Conservation (phyloP, 345 rosid genomes). For the Sisymbrium irio region DNA sequence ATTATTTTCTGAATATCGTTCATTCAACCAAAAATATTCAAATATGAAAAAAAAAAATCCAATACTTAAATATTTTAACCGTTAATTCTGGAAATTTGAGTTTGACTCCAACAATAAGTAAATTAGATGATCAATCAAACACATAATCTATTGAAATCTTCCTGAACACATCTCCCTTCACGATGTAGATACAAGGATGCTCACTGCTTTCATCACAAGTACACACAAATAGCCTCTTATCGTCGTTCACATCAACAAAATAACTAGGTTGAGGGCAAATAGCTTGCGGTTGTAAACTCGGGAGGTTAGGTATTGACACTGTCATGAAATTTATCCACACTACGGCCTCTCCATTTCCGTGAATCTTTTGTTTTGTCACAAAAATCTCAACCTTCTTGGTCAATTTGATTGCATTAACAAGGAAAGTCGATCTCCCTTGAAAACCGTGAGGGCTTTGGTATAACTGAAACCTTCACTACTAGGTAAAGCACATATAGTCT, state of each 20-base stretch:
- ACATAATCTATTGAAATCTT: too few relatives aligned
- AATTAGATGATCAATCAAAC: too few relatives aligned
- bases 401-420: neutral
- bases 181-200: conserved; percentile 41
- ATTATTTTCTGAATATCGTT: too few relatives aligned
- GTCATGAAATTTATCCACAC: neutral
- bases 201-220: conserved; percentile 48
- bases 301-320: neutral
- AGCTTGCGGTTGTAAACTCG: neutral
- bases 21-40: too few relatives aligned
- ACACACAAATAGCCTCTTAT: neutral
- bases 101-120: too few relatives aligned
- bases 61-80: too few relatives aligned
- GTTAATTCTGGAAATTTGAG: too few relatives aligned
- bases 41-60: too few relatives aligned
- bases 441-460: neutral
- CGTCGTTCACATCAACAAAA: neutral
- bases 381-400: neutral
- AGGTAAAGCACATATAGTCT: neutral
- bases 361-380: neutral
- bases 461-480: neutral
- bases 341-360: neutral
- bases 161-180: too few relatives aligned
- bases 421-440: neutral
- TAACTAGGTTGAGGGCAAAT: neutral